Evolutionary conservation across 1,139 yeast genomes (phyloP), one percentile per base, ranked within the genome.

Genomic region (Torulaspora globosa): DNA sequence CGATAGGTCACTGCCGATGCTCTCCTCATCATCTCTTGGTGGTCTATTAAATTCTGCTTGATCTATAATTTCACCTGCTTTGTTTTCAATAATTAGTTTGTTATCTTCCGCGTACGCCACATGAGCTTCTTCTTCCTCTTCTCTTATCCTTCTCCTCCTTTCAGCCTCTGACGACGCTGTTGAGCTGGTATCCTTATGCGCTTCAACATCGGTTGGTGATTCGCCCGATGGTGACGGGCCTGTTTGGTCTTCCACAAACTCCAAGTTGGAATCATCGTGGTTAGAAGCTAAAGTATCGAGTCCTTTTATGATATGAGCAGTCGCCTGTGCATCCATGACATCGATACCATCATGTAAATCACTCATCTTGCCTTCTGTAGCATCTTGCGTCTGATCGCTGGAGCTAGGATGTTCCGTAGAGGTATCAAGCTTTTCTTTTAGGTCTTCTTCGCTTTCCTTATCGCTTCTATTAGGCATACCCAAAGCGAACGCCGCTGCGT

Each of bases 71-170:
- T 90, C 97, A 45, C 97, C 97, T 46, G 79, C 74, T 48, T 75
- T 78, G 65, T 88, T 94, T 62, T 90, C 98, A 50, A 90, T 72
- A 45, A 90, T 76, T 36, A 89, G 65, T 35, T 74, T 70, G 36
- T 71, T 60, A 23, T 95, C 96, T 59, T 87, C 96, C 50, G 79
- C 80, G 63, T 79, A 90, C 0, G 88, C 92, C 23, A 76, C 71
- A 1, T 48, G 49, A 34, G 60, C 58, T 15, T 44, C 48, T n/a
- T 50, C 39, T 46, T 59, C 63, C 12, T 50, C 54, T 35, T 54
- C 51, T 19, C 41, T 46, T 6, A 56, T 41, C 34, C 49, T 44
- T 41, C 46, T 48, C 45, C 36, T 32, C 35, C 51, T 45, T 40
- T 51, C 53, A 6, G 43, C 30, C 24, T 49, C 49, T 9, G 46